A percentile compares a stretch with the other conserved stretches of the same genome.
phyloP scores from a whole-genome alignment of 495 filamentous ascomycete species.

The Penicillium pancosmium region DNA sequence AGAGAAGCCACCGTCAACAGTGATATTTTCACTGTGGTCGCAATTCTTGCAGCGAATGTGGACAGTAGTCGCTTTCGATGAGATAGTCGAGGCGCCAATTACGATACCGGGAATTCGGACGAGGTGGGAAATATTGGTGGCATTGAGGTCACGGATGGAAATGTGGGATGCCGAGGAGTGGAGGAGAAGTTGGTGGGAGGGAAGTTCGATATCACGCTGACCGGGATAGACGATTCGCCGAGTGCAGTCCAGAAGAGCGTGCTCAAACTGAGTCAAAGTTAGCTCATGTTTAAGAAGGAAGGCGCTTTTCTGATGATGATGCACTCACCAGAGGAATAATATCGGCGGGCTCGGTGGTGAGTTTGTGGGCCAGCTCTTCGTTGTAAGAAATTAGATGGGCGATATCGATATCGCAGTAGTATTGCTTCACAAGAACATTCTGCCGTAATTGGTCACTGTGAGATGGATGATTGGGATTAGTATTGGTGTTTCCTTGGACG shows the following conservation, averaged over 20 bases:
- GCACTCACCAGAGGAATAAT: conserved; percentile 82
- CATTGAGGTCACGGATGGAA: conserved; percentile 92
- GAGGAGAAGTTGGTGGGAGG: conserved; percentile 93
- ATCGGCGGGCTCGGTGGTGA: conserved; percentile 88
- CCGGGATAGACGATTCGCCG: conserved; percentile 86
- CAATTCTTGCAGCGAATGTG: conserved; percentile 90
- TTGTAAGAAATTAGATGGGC: conserved; percentile 96
- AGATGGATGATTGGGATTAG: conserved; percentile 17
- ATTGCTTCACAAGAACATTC: conserved; percentile 92
- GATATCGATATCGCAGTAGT: conserved; percentile 96
- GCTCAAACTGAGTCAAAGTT: conserved; percentile 71
- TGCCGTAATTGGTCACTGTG: conserved; percentile 91
- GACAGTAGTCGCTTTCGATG: conserved; percentile 88
- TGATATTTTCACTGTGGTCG: conserved; percentile 68
- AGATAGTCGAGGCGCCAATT: conserved; percentile 94
- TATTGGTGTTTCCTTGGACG: neutral
- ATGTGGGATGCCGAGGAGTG: conserved; percentile 89
- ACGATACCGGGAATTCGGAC: conserved; percentile 97
- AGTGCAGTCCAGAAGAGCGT: conserved; percentile 85
- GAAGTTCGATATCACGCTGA: conserved; percentile 65
- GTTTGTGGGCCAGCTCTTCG: conserved; percentile 89
- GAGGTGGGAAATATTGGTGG: conserved; percentile 89
- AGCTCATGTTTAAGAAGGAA: neutral
- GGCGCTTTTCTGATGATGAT: neutral
- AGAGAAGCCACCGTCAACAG: conserved; percentile 80